These are phyloP conservation scores for Linnemannia elongata DNA, from an alignment of 192 early-diverging fungal genomes.

Conservation along the genomic window DNA sequence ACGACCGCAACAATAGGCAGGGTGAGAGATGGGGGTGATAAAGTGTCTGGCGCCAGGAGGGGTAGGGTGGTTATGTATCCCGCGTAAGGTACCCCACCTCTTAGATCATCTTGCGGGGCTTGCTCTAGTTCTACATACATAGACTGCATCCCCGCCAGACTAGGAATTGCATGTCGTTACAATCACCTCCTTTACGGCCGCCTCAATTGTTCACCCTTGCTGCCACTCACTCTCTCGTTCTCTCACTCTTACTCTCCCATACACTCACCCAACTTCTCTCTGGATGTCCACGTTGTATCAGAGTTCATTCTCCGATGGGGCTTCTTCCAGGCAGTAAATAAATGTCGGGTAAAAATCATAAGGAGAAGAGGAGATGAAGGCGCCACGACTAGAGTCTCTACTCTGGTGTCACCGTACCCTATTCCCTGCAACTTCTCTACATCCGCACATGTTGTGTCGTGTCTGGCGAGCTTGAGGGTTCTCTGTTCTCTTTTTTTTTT, in stretches of 20 bases:
- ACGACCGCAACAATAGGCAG: neutral
- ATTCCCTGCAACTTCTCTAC: neutral
- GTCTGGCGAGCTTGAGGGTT: too few relatives aligned
- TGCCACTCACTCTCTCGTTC: too few relatives aligned
- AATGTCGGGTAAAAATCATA: neutral
- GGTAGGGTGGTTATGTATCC: neutral
- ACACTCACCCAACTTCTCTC: neutral
- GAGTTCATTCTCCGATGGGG: constrained; percentile 1
- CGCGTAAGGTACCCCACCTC: neutral
- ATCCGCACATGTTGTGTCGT: too few relatives aligned
- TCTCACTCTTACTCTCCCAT: too few relatives aligned
- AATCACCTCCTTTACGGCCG: too few relatives aligned
- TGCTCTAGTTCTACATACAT: neutral
- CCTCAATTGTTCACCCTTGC: too few relatives aligned
- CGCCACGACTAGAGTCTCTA: neutral
- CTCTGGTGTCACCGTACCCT: neutral
- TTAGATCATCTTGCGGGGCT: constrained; percentile 3
- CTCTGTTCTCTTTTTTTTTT: too few relatives aligned
- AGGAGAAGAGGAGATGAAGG: neutral
- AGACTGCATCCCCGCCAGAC: neutral
- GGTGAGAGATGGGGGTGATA: neutral
- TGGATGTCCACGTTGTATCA: neutral
- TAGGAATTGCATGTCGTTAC: neutral
- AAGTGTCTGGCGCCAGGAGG: neutral
- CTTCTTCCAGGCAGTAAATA: neutral